phyloP scores from a whole-genome alignment of 441 rosid species.

The Pelargonium cotyledonis region DNA sequence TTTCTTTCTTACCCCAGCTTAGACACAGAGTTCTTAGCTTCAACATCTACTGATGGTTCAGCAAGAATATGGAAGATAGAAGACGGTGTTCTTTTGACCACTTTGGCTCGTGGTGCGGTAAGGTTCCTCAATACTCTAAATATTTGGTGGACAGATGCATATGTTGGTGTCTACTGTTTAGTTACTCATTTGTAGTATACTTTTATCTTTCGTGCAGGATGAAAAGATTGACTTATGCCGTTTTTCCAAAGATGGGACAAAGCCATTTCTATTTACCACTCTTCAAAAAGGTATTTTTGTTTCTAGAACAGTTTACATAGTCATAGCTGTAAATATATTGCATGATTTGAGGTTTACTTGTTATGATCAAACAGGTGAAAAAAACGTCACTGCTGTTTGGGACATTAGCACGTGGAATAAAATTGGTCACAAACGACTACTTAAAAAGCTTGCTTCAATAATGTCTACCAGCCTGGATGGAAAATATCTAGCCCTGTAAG shows the following conservation, averaged over 20 bases:
- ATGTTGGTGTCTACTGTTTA: slow-evolving; percentile 4
- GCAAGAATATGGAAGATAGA: slow-evolving; percentile 93
- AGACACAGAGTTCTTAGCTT: slow-evolving; percentile 84
- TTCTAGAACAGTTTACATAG: slow-evolving; percentile 1
- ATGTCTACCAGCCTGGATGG: slow-evolving; percentile 93
- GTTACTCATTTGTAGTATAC: slow-evolving; percentile 6
- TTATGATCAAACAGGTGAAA: slow-evolving; percentile 50
- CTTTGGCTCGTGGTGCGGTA: slow-evolving; percentile 73
- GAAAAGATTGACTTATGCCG: slow-evolving; percentile 81
- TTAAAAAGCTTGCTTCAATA: slow-evolving; percentile 62
- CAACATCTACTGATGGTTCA: slow-evolving; percentile 90
- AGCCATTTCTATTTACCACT: slow-evolving; percentile 81
- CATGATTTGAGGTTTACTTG: slow-evolving; percentile 12
- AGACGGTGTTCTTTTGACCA: slow-evolving; percentile 63
- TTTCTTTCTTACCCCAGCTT: slow-evolving; percentile 46
- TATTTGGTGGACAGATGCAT: slow-evolving; percentile 12
- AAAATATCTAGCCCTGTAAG: slow-evolving; percentile 90
- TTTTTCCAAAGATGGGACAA: slow-evolving; percentile 88
- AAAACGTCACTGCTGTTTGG: slow-evolving; percentile 63
- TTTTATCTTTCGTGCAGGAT: slow-evolving; percentile 40
- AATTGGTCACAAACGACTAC: slow-evolving; percentile 84
- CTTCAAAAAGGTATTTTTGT: slow-evolving; percentile 54
- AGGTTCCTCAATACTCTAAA: slow-evolving; percentile 14
- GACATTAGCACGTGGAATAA: slow-evolving; percentile 91
- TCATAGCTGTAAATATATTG: background rate